Conservation (phyloP, 352 stramenopile species). For the Phytophthora cactorum region DNA sequence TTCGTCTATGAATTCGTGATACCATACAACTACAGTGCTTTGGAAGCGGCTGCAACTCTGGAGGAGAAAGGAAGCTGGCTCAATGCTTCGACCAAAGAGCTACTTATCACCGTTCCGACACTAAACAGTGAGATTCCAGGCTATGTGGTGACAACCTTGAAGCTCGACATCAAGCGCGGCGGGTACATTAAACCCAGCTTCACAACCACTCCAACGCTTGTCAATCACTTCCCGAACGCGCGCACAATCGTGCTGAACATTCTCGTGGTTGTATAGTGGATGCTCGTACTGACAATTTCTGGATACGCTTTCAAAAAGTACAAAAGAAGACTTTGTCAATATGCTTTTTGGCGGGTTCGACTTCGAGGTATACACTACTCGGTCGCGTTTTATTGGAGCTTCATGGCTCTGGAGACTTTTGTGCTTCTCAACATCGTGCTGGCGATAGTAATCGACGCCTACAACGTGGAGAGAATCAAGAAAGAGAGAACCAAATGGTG, state of each 20-base stretch:
- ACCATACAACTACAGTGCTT: conserved; percentile 3
- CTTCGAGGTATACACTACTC: conserved; percentile 48
- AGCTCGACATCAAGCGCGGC: background rate
- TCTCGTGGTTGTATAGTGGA: too few species aligned
- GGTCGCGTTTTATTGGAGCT: conserved; percentile 66
- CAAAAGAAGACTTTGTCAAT: background rate
- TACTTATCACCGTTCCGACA: conserved; percentile 41
- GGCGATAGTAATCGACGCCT: conserved; percentile 67
- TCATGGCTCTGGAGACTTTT: conserved; percentile 63
- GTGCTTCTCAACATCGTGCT: conserved; percentile 76
- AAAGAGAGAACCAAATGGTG: conserved; percentile 33
- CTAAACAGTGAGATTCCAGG: conserved; percentile 33
- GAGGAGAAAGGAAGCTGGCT: conserved; percentile 6
- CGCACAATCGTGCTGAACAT: too few species aligned
- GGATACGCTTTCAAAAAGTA: too few species aligned
- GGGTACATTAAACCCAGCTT: background rate
- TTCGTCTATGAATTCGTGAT: conserved; percentile 8
- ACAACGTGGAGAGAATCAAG: conserved; percentile 40
- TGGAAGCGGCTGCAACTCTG: background rate
- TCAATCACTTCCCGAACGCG: background rate
- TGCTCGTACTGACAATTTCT: too few species aligned
- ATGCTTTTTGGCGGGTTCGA: conserved; percentile 70
- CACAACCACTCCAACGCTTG: background rate
- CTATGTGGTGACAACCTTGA: background rate
- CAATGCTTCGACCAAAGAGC: conserved; percentile 15